phyloP scores from a whole-genome alignment of 495 filamentous ascomycete genomes.

The Xanthoparmelia taractica region DNA sequence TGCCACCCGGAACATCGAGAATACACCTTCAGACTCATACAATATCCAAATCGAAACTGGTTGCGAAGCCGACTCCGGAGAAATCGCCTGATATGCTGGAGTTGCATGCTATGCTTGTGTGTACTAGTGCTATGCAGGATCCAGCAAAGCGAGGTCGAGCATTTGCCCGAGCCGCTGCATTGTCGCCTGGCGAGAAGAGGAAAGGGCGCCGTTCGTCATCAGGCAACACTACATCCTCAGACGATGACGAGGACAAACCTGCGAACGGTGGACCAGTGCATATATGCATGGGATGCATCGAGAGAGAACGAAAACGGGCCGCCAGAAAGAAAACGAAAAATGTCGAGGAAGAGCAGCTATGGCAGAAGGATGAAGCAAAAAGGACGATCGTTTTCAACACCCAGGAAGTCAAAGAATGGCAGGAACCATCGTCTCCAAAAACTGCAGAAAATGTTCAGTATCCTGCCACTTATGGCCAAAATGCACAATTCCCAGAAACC shows the following conservation, averaged over 20 bases:
- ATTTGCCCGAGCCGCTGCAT: conserved; percentile 52
- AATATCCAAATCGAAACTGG: conserved; percentile 83
- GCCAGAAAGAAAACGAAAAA: conserved; percentile 84
- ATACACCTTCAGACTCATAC: conserved; percentile 80
- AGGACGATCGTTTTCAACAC: conserved; percentile 91
- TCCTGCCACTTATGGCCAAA: neutral
- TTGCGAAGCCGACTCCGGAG: conserved; percentile 56
- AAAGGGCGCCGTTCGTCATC: conserved; percentile 29
- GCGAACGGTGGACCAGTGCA: conserved; percentile 76
- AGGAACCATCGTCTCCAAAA: conserved; percentile 41
- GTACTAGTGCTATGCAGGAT: conserved; percentile 86
- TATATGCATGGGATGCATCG: conserved; percentile 78
- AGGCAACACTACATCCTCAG: conserved; percentile 28
- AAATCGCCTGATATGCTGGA: conserved; percentile 67
- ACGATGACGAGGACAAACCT: conserved; percentile 57
- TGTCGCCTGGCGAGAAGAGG: conserved; percentile 26
- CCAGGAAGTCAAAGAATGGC: conserved; percentile 83
- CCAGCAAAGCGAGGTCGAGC: conserved; percentile 53
- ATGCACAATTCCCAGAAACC: conserved; percentile 42
- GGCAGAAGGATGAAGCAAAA: conserved; percentile 65
- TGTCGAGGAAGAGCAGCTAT: conserved; percentile 71
- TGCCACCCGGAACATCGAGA: conserved; percentile 65
- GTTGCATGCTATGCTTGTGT: conserved; percentile 72
- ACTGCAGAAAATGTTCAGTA: conserved; percentile 10
- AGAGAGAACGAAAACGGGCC: conserved; percentile 78